Conservation (phyloP, 2,329 filamentous ascomycete species). For the Boeremia exigua region DNA sequence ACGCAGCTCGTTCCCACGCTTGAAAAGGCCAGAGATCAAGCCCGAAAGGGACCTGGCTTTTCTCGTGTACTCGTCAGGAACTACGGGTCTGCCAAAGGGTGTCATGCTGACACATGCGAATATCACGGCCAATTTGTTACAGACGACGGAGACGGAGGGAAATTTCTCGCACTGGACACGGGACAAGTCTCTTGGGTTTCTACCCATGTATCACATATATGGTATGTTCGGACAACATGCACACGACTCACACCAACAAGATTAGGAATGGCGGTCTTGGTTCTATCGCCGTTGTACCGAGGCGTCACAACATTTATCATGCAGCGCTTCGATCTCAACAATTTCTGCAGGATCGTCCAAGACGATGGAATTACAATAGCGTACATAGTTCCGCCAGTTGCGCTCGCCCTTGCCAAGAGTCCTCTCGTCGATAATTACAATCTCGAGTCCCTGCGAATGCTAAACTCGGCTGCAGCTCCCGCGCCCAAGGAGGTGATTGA, state of each 20-base stretch:
- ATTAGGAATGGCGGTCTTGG: constrained; percentile 43
- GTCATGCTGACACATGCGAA: constrained; percentile 51
- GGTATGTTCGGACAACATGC: constrained; percentile 50
- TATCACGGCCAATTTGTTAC: constrained; percentile 47
- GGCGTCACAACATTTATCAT: constrained; percentile 48
- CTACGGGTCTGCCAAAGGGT: constrained; percentile 52
- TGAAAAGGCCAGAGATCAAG: not conserved
- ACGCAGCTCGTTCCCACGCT: not conserved
- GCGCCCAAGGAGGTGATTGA: constrained; percentile 48
- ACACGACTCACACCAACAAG: not conserved
- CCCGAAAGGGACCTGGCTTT: constrained; percentile 16
- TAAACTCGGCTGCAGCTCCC: constrained; percentile 49
- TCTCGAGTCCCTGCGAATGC: constrained; percentile 41
- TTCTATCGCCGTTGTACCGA: constrained; percentile 44
- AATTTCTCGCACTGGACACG: constrained; percentile 15
- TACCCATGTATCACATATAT: constrained; percentile 35
- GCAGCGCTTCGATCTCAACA: constrained; percentile 46
- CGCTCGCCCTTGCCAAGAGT: constrained; percentile 47
- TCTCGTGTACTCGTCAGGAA: constrained; percentile 16
- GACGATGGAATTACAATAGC: constrained; percentile 48
- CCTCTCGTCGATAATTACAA: constrained; percentile 44
- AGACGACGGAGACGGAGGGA: constrained; percentile 38
- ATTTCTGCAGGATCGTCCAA: constrained; percentile 44
- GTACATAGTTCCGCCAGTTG: constrained; percentile 24
- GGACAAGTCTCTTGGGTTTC: constrained; percentile 43